Percentiles rank a stretch among this genome's conserved stretches.
Conservation (phyloP, 2,329 filamentous ascomycete genomes). For the Huntiella moniliformis region DNA sequence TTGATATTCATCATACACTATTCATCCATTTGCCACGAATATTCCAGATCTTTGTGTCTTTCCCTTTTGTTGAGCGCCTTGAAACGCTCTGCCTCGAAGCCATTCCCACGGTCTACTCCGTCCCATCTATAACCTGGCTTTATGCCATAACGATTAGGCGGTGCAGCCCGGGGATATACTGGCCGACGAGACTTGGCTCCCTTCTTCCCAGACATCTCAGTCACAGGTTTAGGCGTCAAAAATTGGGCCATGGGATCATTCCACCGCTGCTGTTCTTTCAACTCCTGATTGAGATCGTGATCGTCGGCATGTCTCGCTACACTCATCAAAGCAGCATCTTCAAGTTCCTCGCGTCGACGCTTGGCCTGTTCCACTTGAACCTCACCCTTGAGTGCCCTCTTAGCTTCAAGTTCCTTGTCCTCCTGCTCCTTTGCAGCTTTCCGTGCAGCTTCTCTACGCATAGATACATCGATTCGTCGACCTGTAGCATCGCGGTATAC, state of each 20-base stretch:
- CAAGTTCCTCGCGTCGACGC: constrained; percentile 45
- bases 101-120: constrained; percentile 83
- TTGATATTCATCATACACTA: constrained; percentile 41
- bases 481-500: constrained; percentile 92
- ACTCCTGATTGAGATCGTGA: constrained; percentile 62
- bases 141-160: constrained; percentile 89
- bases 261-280: constrained; percentile 65
- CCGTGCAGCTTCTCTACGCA: constrained; percentile 77
- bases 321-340: constrained; percentile 67
- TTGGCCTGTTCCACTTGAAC: constrained; percentile 57
- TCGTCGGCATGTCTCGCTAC: constrained; percentile 72
- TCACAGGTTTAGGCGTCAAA: constrained; percentile 33
- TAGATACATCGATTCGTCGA: constrained; percentile 77
- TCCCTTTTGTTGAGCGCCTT: constrained; percentile 63
- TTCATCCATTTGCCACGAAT: constrained; percentile 94
- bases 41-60: constrained; percentile 63
- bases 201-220: constrained; percentile 16
- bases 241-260: constrained; percentile 85
- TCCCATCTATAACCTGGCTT: constrained; percentile 89
- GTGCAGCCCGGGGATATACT: constrained; percentile 58
- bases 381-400: constrained; percentile 62
- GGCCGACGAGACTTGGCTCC: constrained; percentile 29
- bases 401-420: constrained; percentile 48
- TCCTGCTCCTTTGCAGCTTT: constrained; percentile 45
- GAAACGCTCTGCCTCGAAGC: constrained; percentile 87